Percentiles rank a stretch among this genome's conserved stretches.
These are phyloP conservation scores for Neonectria coccinea DNA, from an alignment of 2,329 filamentous ascomycete genomes.

Conservation along the genomic window DNA sequence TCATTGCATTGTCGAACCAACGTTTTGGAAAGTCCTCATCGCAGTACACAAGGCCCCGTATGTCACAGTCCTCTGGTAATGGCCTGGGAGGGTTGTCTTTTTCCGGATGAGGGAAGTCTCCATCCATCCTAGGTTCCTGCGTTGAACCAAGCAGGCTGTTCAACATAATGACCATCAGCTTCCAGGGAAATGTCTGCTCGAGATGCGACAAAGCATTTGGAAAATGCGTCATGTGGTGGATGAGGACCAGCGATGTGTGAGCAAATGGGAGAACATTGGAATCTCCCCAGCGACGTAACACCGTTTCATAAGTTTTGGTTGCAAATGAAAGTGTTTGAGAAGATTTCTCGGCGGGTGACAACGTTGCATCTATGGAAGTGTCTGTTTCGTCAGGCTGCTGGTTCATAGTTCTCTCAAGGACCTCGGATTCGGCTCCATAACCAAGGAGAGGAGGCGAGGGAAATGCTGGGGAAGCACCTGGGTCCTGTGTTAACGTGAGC, in stretches of 20 bases:
- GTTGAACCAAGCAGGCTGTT: constrained; percentile 48
- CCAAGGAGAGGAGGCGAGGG: background rate
- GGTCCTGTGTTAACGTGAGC: background rate
- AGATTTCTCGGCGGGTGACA: constrained; percentile 46
- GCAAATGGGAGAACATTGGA: constrained; percentile 71
- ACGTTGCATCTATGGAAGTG: background rate
- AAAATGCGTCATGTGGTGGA: constrained; percentile 58
- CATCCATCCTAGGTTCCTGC: background rate
- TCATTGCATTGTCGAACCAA: background rate
- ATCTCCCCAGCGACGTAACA: constrained; percentile 65
- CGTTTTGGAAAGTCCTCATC: background rate
- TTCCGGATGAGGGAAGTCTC: background rate
- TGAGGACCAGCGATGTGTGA: constrained; percentile 71
- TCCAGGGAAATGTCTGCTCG: constrained; percentile 65
- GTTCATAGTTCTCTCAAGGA: background rate
- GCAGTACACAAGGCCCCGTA: background rate
- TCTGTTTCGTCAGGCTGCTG: background rate
- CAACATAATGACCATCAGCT: constrained; percentile 52
- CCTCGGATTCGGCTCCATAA: background rate
- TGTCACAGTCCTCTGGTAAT: background rate
- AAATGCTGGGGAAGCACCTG: background rate
- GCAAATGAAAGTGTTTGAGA: constrained; percentile 55
- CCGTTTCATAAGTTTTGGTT: constrained; percentile 57
- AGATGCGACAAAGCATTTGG: constrained; percentile 58
- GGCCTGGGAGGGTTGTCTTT: background rate